phyloP scores from a whole-genome alignment of 176 grass and related monocot genomes.

The Stipa capillata region DNA sequence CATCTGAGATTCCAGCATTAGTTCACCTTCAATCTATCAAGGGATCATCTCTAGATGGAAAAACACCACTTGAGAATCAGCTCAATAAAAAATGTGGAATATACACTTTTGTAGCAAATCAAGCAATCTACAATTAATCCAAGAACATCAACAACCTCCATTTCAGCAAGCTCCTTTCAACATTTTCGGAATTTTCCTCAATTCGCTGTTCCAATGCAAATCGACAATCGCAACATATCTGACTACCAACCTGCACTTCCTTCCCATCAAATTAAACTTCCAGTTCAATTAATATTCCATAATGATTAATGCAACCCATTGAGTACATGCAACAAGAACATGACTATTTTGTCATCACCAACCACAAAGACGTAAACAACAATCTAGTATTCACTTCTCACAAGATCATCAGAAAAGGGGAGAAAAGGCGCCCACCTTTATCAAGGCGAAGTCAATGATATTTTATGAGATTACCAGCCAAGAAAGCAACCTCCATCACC shows the following conservation, averaged over 20 bases:
- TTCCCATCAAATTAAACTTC: neutral
- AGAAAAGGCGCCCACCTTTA: neutral
- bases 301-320: neutral
- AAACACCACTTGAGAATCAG: neutral
- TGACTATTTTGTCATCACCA: conserved; percentile 14
- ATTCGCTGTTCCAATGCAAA: neutral
- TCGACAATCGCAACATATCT: neutral
- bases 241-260: conserved; percentile 1
- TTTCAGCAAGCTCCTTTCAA: neutral
- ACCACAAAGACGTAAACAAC: neutral
- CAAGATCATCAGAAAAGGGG: neutral
- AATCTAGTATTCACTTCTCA: neutral
- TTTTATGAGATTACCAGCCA: neutral
- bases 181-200: neutral
- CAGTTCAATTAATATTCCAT: neutral
- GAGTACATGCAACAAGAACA: neutral
- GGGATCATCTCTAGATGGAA: neutral
- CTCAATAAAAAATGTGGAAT: neutral
- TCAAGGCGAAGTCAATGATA: too few relatives aligned
- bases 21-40: neutral
- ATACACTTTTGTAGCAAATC: neutral
- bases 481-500: conserved; percentile 18
- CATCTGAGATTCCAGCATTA: neutral
- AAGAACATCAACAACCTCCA: too few relatives aligned
- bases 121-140: neutral